Evolutionary conservation across 192 early-diverging fungal genomes (phyloP).

Genomic region (Thoreauomyces humboldtii): DNA sequence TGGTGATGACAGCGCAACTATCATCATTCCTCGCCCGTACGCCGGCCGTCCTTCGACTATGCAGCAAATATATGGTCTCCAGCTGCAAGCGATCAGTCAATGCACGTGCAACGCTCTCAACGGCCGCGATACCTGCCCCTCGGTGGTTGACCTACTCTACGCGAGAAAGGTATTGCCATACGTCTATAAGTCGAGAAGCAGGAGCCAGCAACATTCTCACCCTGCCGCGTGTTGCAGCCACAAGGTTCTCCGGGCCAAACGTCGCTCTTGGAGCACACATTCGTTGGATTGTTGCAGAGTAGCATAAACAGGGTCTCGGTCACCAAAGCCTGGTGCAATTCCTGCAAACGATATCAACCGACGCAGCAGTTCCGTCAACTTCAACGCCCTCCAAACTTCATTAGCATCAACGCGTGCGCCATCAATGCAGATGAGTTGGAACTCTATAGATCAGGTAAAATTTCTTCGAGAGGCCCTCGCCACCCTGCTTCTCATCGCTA

Average conservation of each 20-base stretch:
- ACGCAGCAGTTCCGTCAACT: conserved; percentile 70
- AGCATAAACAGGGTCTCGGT: conserved; percentile 62
- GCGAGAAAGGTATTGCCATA: conserved; percentile 49
- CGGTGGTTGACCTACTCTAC: conserved; percentile 82
- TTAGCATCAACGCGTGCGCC: conserved; percentile 77
- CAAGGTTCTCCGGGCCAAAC: not conserved
- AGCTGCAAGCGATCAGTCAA: conserved; percentile 52
- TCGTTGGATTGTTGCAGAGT: conserved; percentile 33
- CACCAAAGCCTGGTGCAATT: conserved; percentile 83
- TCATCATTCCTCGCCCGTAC: conserved; percentile 17
- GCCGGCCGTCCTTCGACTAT: conserved; percentile 9
- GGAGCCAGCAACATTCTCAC: no score
- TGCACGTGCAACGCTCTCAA: conserved; percentile 71
- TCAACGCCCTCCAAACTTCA: conserved; percentile 63
- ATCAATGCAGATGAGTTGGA: conserved; percentile 51
- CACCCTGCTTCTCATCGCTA: no score
- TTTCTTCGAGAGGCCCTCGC: not conserved
- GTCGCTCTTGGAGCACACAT: conserved; percentile 1
- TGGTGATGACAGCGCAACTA: conserved; percentile 33
- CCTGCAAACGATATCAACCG: conserved; percentile 81
- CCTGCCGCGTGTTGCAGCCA: no score
- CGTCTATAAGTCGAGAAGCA: not conserved
- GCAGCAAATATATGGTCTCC: conserved; percentile 66
- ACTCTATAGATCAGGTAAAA: conserved; percentile 42
- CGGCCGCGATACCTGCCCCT: conserved; percentile 65